Evolutionary conservation across 2,329 filamentous ascomycete genomes (phyloP).

Genomic region (Grosmannia clavigera): DNA sequence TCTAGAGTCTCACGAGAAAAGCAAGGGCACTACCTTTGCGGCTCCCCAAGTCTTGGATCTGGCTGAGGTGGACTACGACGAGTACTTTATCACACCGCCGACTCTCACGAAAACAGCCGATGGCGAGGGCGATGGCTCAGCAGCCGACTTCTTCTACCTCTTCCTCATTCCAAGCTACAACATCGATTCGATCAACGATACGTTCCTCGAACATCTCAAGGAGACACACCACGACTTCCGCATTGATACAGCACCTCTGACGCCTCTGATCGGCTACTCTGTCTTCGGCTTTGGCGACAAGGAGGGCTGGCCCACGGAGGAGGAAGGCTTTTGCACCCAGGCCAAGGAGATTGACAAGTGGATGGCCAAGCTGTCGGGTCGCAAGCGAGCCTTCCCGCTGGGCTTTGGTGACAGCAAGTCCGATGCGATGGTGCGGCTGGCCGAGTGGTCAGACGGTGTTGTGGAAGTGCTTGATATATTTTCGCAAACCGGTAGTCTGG

Average conservation of each 20-base stretch:
- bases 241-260: constrained; percentile 78
- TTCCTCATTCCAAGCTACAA: constrained; percentile 86
- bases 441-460: constrained; percentile 69
- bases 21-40: constrained; percentile 22
- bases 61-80: constrained; percentile 80
- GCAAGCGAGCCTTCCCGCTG: constrained; percentile 77
- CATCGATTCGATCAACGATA: constrained; percentile 83
- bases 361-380: constrained; percentile 88
- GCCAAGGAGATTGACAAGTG: constrained; percentile 84
- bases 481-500: constrained; percentile 45
- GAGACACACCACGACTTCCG: constrained; percentile 96
- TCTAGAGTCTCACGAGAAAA: constrained; percentile 20
- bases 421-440: constrained; percentile 52
- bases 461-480: constrained; percentile 55
- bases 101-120: constrained; percentile 24
- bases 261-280: constrained; percentile 67
- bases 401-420: constrained; percentile 74
- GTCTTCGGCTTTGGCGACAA: constrained; percentile 90
- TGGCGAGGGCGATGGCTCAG: constrained; percentile 15
- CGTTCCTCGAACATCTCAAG: constrained; percentile 72
- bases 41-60: constrained; percentile 62
- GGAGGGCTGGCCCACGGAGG: constrained; percentile 84
- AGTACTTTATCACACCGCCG: constrained; percentile 74
- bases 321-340: constrained; percentile 86
- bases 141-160: constrained; percentile 63